phyloP scores from a whole-genome alignment of 768 basidiomycete genomes.

The Tricholoma flavovirens region DNA sequence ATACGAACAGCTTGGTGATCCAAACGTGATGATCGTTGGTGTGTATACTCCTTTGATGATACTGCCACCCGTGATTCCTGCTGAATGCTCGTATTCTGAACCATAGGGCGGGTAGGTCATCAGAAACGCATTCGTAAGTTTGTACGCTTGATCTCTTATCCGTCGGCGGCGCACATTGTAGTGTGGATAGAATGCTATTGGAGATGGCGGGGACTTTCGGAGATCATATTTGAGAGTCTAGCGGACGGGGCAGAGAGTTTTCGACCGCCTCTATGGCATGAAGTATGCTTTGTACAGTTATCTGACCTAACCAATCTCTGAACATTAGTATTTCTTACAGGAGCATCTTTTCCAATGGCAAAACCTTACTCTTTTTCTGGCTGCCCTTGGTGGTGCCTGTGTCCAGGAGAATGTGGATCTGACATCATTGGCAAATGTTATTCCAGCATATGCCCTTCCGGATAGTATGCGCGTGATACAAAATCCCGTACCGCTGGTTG shows the following conservation, averaged over 20 bases:
- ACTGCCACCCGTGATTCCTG: constrained; percentile 3
- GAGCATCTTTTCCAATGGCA: constrained; percentile 81
- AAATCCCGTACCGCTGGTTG: constrained; percentile 52
- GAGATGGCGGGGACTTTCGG: constrained; percentile 64
- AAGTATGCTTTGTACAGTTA: constrained; percentile 14
- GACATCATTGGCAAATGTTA: constrained; percentile 43
- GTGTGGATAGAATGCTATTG: constrained; percentile 83
- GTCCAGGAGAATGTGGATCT: constrained; percentile 47
- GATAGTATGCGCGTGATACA: constrained; percentile 64
- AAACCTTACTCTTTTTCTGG: constrained; percentile 73
- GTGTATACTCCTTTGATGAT: constrained; percentile 19
- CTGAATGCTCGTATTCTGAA: not conserved
- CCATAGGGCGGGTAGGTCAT: constrained; percentile 64
- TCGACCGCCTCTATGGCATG: constrained; percentile 21
- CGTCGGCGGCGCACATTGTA: constrained; percentile 63
- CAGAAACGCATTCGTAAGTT: constrained; percentile 78
- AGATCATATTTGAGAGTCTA: constrained; percentile 42
- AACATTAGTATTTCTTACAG: constrained; percentile 28
- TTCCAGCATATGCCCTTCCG: constrained; percentile 57
- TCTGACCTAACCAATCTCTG: not conserved
- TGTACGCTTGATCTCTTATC: constrained; percentile 55
- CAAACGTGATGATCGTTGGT: constrained; percentile 66
- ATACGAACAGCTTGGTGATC: constrained; percentile 77
- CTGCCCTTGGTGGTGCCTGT: constrained; percentile 66
- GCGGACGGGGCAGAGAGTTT: constrained; percentile 23